These are phyloP conservation scores for Cicer chorassanicum DNA, from an alignment of 306 rosid genomes.

Conservation along the genomic window DNA sequence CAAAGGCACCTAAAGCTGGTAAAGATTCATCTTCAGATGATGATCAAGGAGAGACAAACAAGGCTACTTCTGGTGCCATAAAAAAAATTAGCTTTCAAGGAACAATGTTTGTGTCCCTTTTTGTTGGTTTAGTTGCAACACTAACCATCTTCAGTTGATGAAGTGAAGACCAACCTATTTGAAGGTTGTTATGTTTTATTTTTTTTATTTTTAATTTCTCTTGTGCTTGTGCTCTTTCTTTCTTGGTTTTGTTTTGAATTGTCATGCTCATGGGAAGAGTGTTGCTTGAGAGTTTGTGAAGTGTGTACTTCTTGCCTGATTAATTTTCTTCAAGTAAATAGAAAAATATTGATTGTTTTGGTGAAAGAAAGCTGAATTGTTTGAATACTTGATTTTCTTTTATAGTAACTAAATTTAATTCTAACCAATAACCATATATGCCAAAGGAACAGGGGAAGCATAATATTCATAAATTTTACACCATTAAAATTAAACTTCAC, in stretches of 20 bases:
- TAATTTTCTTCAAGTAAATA: slow-evolving; percentile 21
- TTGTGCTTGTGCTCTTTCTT: not conserved
- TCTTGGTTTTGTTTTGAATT: slow-evolving; percentile 26
- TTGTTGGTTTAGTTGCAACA: slow-evolving; percentile 37
- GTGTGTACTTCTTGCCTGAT: slow-evolving; percentile 8
- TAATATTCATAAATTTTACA: too few species aligned
- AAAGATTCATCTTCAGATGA: slow-evolving; percentile 48
- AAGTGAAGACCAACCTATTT: slow-evolving; percentile 24
- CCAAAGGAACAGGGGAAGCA: too few species aligned
- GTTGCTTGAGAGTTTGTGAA: slow-evolving; percentile 28
- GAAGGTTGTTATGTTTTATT: not conserved
- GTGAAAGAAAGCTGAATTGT: slow-evolving; percentile 21
- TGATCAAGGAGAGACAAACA: slow-evolving; percentile 36
- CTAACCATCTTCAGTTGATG: not conserved
- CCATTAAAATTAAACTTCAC: too few species aligned
- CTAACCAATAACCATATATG: too few species aligned
- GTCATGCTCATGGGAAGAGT: slow-evolving; percentile 5
- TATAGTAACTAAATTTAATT: too few species aligned
- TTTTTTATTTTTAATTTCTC: slow-evolving; percentile 12
- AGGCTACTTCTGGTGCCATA: slow-evolving; percentile 46
- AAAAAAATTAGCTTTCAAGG: slow-evolving; percentile 24
- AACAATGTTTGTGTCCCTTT: slow-evolving; percentile 36
- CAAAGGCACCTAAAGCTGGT: slow-evolving; percentile 53
- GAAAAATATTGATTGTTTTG: slow-evolving; percentile 7
- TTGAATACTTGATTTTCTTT: not conserved